Conservation (phyloP, 306 rosid species). For the Leucaena leucocephala region DNA sequence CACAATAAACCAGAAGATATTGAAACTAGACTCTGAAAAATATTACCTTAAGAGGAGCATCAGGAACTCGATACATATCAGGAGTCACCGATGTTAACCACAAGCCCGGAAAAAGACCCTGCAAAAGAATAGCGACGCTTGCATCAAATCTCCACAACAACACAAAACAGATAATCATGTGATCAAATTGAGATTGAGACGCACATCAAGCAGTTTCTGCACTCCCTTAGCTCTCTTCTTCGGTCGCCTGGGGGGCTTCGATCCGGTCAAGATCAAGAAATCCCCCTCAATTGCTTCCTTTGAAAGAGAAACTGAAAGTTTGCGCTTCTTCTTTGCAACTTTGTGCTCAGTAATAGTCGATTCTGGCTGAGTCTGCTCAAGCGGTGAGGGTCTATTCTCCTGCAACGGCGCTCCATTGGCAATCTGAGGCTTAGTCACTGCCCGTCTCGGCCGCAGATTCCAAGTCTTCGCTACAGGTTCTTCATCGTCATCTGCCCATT, state of each 20-base stretch:
- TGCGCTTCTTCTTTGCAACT: not conserved
- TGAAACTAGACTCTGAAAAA: slow-evolving; percentile 4
- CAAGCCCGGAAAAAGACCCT: slow-evolving; percentile 44
- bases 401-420: not conserved
- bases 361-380: not conserved
- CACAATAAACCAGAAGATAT: not conserved
- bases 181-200: not conserved
- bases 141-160: slow-evolving; percentile 33
- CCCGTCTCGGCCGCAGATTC: slow-evolving; percentile 49
- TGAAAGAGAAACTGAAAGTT: slow-evolving; percentile 30
- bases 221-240: slow-evolving; percentile 38
- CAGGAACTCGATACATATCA: slow-evolving; percentile 37
- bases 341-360: not conserved
- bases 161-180: not conserved
- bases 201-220: slow-evolving; percentile 43
- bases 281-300: slow-evolving; percentile 45
- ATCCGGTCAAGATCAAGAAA: slow-evolving; percentile 35
- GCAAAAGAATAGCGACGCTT: slow-evolving; percentile 31
- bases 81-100: slow-evolving; percentile 16
- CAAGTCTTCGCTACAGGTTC: slow-evolving; percentile 31
- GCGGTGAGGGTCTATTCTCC: not conserved
- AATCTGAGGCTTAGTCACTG: slow-evolving; percentile 12
- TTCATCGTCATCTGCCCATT: not conserved
- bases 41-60: slow-evolving; percentile 41
- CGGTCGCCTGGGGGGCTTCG: slow-evolving; percentile 35